These are phyloP conservation scores for Camelina hispida DNA, from an alignment of 345 rosid species.

Conservation along the genomic window DNA sequence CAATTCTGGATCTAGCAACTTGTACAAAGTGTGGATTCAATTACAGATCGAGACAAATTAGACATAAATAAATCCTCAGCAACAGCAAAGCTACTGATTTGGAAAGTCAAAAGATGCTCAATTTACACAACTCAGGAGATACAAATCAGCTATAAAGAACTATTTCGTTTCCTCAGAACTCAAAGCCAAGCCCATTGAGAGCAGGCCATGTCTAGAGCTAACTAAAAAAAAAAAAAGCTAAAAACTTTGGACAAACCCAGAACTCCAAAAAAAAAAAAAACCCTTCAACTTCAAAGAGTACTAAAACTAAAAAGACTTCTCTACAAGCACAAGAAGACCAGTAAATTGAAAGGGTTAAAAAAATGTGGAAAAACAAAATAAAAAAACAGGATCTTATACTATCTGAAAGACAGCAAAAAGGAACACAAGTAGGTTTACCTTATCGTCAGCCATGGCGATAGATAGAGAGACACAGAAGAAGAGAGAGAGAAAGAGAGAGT, in stretches of 20 bases:
- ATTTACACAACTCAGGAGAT: background rate
- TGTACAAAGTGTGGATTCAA: slow-evolving; percentile 5
- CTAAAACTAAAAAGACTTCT: background rate
- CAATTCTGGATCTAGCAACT: slow-evolving; percentile 37
- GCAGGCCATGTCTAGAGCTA: slow-evolving; percentile 8
- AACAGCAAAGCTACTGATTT: slow-evolving; percentile 9
- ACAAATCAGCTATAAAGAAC: slow-evolving; percentile 7
- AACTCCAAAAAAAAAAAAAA: background rate
- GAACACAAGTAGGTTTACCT: slow-evolving; percentile 50
- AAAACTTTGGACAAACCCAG: slow-evolving; percentile 10
- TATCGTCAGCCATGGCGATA: slow-evolving; percentile 72
- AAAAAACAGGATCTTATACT: background rate
- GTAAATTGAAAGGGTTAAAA: background rate
- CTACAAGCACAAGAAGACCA: background rate
- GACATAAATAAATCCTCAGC: background rate
- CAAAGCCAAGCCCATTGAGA: slow-evolving; percentile 12
- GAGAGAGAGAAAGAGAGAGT: slow-evolving; percentile 16
- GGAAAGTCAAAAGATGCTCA: slow-evolving; percentile 22
- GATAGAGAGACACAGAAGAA: slow-evolving; percentile 26
- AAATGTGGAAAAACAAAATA: slow-evolving; percentile 12
- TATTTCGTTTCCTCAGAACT: background rate
- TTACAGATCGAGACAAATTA: slow-evolving; percentile 12
- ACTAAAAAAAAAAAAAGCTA: background rate
- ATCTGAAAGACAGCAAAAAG: background rate
- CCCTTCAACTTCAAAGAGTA: background rate